A percentile compares a stretch with the other conserved stretches of the same genome.
These are phyloP conservation scores for Pyrenochaeta sp. DNA, from an alignment of 2,329 filamentous ascomycete genomes.

Conservation along the genomic window DNA sequence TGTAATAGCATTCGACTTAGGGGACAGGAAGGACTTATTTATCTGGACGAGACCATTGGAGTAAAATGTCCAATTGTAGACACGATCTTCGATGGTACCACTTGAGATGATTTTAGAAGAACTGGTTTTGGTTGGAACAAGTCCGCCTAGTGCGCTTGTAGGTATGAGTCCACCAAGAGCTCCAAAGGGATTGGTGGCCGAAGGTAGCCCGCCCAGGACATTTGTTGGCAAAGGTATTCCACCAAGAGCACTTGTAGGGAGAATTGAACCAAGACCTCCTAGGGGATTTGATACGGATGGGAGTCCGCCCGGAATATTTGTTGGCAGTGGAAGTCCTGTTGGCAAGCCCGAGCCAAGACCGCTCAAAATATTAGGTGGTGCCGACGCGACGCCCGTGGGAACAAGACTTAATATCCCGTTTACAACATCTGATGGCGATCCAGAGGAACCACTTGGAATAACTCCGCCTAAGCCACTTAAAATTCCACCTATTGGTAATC, in stretches of 20 bases:
- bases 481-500: too few species aligned
- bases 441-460: too few species aligned
- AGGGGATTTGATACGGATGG: neutral
- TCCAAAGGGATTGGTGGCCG: neutral
- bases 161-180: neutral
- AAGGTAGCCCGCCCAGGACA: neutral
- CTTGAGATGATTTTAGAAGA: constrained; percentile 11
- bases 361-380: too few species aligned
- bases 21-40: constrained; percentile 21
- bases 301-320: too few species aligned
- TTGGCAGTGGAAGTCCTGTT: too few species aligned
- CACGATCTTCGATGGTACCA: constrained; percentile 17
- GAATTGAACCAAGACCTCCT: neutral
- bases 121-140: neutral
- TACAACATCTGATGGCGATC: too few species aligned
- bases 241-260: neutral
- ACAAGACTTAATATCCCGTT: too few species aligned
- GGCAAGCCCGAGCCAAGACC: too few species aligned
- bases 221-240: neutral
- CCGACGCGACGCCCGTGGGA: too few species aligned
- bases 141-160: neutral
- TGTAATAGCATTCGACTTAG: constrained; percentile 14
- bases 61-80: constrained; percentile 23
- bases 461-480: too few species aligned
- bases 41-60: constrained; percentile 22